Base-by-base conservation (phyloP, 2,329 filamentous ascomycete species). In the Xylaria sp. region DNA sequence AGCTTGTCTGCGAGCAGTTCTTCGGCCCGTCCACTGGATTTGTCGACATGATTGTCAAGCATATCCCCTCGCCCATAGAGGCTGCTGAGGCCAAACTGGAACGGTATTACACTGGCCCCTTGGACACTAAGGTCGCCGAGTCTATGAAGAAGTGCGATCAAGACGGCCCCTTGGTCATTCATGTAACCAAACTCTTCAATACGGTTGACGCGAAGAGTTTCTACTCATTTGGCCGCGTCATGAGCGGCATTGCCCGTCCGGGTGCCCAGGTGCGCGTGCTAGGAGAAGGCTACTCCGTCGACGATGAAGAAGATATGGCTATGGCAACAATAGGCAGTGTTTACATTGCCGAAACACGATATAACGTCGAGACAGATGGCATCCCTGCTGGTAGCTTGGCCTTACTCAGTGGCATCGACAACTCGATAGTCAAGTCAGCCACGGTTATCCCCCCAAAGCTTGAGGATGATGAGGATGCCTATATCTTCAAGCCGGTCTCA, bases 281-380 rank as follows among this genome's bases (percentile, higher is more conserved):
- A 1, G 95, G 95, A 49, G 95, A 99, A 74, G 91, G 91, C 5
- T 99, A 98, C 77, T 97, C 93, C 4, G 86, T 97, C 13, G 95
- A 99, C 68, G 95, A 99, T 67, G 93, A 98, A 73, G 95, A 99
- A 81, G 95, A 99, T 72, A 98, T 98, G 92, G 91, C 90, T 0
- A 83, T 88, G 71, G 92, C 92, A 27, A 94, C 90, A 0, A 90
- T 99, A 63, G 86, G 87, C 1, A 88, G 93, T 67, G 93, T 95
- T 11, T 96, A 91, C 81, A 94, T 99, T 67, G 90, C 90, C 7
- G 92, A 98, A 77, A 93, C 93, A 23, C 84, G 93, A 72, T 99
- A 99, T 79, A 97, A 93, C 68, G 90, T 99, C 47, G 88, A 92
- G 2, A 93, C 92, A 0, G 92, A 93, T 68, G 95, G 95, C 51